A percentile compares a stretch with the other conserved stretches of the same genome.
Evolutionary conservation across 768 basidiomycete species (phyloP).

Genomic region (Tricholoma flavovirens): DNA sequence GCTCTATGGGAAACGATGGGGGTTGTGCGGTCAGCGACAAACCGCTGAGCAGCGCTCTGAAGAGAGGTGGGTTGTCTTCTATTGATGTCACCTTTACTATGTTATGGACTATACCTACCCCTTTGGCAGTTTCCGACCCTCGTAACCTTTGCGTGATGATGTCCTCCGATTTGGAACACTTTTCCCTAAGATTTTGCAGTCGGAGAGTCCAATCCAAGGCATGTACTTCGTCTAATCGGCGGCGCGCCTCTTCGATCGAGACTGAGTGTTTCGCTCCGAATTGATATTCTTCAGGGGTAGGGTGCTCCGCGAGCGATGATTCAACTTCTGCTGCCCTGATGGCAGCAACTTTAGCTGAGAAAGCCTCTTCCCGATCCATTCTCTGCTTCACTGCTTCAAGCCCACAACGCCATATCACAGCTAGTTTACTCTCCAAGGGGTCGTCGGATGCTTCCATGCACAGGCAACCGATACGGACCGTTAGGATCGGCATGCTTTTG

Average conservation of each 20-base stretch:
- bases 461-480: slow-evolving; percentile 52
- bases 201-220: slow-evolving; percentile 68
- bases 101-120: slow-evolving; percentile 33
- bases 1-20: slow-evolving; percentile 52
- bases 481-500: slow-evolving; percentile 62
- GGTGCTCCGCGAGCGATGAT: slow-evolving; percentile 15
- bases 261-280: slow-evolving; percentile 64
- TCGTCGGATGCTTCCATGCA: slow-evolving; percentile 81
- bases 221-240: slow-evolving; percentile 63
- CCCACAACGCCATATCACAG: slow-evolving; percentile 69
- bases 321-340: slow-evolving; percentile 43
- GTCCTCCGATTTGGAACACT: slow-evolving; percentile 46
- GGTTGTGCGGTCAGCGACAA: slow-evolving; percentile 49
- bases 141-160: slow-evolving; percentile 39
- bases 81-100: slow-evolving; percentile 35
- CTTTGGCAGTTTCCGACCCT: slow-evolving; percentile 25
- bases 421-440: slow-evolving; percentile 72
- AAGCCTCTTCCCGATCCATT: slow-evolving; percentile 73
- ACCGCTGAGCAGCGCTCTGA: slow-evolving; percentile 58
- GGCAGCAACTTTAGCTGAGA: slow-evolving; percentile 69
- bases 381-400: slow-evolving; percentile 65
- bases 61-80: slow-evolving; percentile 52
- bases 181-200: slow-evolving; percentile 38
- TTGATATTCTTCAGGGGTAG: slow-evolving; percentile 42
- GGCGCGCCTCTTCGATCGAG: slow-evolving; percentile 64